phyloP scores from a whole-genome alignment of 805 yeast species.

The Yamadazyma tumulicola region DNA sequence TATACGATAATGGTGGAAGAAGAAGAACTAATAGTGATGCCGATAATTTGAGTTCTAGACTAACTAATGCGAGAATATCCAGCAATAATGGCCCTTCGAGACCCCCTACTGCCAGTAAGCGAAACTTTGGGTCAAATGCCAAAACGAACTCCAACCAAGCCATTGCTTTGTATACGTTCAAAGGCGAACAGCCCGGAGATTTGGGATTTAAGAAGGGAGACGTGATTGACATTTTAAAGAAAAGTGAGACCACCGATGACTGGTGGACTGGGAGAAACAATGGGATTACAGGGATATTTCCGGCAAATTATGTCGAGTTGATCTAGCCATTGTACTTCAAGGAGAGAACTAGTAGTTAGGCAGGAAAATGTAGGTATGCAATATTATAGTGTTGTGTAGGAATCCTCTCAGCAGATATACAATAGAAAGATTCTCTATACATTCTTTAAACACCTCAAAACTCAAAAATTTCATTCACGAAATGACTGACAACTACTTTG shows the following conservation, averaged over 20 bases:
- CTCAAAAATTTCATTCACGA: conserved; percentile 41
- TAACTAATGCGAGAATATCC: conserved; percentile 28
- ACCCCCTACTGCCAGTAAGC: conserved; percentile 37
- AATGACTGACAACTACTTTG: conserved; percentile 60
- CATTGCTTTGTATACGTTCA: conserved; percentile 82
- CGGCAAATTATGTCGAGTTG: conserved; percentile 93
- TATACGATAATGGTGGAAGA: conserved; percentile 56
- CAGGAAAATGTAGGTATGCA: too few relatives aligned
- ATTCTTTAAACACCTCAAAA: background rate
- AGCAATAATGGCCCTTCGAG: conserved; percentile 28
- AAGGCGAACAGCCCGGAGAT: conserved; percentile 93
- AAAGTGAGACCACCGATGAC: conserved; percentile 85
- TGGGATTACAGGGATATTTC: conserved; percentile 88
- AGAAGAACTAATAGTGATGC: conserved; percentile 31
- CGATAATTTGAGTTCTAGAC: conserved; percentile 31
- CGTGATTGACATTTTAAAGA: conserved; percentile 79
- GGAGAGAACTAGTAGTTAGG: too few relatives aligned
- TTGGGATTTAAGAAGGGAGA: conserved; percentile 93
- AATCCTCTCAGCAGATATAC: too few relatives aligned
- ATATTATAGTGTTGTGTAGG: too few relatives aligned
- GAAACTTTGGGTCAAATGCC: conserved; percentile 34
- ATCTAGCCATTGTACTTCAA: too few relatives aligned
- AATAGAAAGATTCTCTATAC: background rate
- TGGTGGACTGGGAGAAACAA: conserved; percentile 98
- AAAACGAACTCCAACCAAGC: conserved; percentile 65